Percentiles rank a stretch among this genome's conserved stretches.
Evolutionary conservation across 1,284 basidiomycete species (phyloP).

Genomic region (Cystobasidium slooffiae): DNA sequence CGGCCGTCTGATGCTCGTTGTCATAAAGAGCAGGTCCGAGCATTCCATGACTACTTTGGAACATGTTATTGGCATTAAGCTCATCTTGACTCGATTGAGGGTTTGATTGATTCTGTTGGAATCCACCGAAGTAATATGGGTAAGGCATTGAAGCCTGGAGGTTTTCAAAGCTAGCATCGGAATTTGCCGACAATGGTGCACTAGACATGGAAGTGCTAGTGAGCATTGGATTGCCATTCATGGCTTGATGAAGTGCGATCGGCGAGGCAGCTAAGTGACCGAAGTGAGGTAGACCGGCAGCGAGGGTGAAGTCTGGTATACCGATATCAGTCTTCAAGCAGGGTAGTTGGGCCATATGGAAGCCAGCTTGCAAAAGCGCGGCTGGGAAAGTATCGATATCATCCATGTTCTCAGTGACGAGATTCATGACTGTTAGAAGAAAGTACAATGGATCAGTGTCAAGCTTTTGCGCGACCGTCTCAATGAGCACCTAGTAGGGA

Average conservation of each 20-base stretch:
- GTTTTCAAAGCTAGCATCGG: background rate
- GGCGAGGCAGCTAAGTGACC: slow-evolving; percentile 1
- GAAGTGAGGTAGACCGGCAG: background rate
- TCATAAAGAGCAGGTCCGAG: slow-evolving; percentile 9
- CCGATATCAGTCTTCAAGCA: slow-evolving; percentile 25
- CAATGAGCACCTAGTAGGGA: too few species aligned
- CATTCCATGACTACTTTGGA: slow-evolving; percentile 4
- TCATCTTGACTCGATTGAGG: background rate
- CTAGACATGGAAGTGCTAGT: background rate
- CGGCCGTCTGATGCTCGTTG: background rate
- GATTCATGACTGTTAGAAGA: slow-evolving; percentile 45
- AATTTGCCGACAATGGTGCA: background rate
- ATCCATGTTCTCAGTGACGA: slow-evolving; percentile 47
- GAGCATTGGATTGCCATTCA: background rate
- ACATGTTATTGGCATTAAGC: background rate
- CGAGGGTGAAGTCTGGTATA: background rate
- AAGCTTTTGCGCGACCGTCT: too few species aligned
- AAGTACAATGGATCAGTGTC: too few species aligned
- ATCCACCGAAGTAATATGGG: background rate
- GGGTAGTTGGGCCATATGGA: slow-evolving; percentile 25
- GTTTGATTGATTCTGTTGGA: background rate
- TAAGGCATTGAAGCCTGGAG: slow-evolving; percentile 1
- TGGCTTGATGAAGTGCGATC: slow-evolving; percentile 3
- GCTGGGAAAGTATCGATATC: slow-evolving; percentile 40
- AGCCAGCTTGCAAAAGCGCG: slow-evolving; percentile 29